These are phyloP conservation scores for Solanum chiquidenum DNA, from an alignment of 257 asterid genomes.

Conservation along the genomic window DNA sequence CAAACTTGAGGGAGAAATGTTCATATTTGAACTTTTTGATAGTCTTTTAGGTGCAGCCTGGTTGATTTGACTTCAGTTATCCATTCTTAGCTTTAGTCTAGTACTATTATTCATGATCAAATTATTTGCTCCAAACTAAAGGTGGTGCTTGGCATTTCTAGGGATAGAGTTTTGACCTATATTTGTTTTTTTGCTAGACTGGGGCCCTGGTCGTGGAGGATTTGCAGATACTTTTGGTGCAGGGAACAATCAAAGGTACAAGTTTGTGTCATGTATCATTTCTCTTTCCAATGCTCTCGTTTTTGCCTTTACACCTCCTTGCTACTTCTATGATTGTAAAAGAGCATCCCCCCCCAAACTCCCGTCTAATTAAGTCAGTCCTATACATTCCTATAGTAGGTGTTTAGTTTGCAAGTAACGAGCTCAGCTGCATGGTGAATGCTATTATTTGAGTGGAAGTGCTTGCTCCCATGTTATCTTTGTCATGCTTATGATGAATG, in stretches of 20 bases:
- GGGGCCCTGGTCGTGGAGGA: conserved; percentile 79
- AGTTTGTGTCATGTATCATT: background rate
- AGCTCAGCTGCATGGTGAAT: background rate
- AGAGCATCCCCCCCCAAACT: background rate
- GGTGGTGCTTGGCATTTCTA: background rate
- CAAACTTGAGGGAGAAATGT: background rate
- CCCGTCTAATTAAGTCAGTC: background rate
- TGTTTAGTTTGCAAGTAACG: background rate
- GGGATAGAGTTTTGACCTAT: background rate
- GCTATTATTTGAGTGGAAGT: background rate
- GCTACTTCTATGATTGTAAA: background rate
- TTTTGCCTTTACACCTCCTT: background rate
- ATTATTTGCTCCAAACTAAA: background rate
- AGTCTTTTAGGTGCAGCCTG: background rate
- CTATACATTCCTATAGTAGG: background rate
- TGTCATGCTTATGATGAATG: background rate
- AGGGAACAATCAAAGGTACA: conserved; percentile 65
- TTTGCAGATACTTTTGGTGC: conserved; percentile 42
- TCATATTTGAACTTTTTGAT: background rate
- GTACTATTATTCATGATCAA: background rate
- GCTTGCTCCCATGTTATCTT: background rate
- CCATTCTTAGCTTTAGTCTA: background rate
- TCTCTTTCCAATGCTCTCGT: background rate
- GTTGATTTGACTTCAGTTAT: background rate
- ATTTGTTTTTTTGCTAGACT: conserved; percentile 34